Evolutionary conservation across 2,329 filamentous ascomycete species (phyloP).

Genomic region (Myriosclerotinia curreyana): DNA sequence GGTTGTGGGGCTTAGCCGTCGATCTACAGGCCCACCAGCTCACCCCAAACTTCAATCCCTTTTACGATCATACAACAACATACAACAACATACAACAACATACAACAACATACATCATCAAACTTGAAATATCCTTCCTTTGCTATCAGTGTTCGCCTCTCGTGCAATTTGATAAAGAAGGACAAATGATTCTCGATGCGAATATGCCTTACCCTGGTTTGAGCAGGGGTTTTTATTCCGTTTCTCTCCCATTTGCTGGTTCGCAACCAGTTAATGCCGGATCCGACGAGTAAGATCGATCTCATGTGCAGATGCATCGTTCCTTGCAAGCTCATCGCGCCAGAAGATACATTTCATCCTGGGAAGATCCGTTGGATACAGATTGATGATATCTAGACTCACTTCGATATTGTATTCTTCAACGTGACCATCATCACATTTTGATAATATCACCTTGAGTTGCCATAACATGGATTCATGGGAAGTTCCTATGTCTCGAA

Average conservation of each 20-base stretch:
- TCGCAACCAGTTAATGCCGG: background rate
- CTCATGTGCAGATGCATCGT: too few relatives aligned
- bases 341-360: background rate
- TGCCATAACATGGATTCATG: background rate
- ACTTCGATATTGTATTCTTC: background rate
- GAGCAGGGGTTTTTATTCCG: background rate
- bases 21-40: background rate
- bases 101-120: too few relatives aligned
- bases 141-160: background rate
- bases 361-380: background rate
- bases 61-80: too few relatives aligned
- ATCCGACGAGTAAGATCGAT: background rate
- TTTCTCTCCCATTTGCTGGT: background rate
- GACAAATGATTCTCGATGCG: background rate
- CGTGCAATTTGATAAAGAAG: background rate
- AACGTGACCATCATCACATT: background rate
- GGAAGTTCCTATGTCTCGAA: background rate
- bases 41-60: too few relatives aligned
- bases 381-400: background rate
- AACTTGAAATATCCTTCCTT: background rate
- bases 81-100: too few relatives aligned
- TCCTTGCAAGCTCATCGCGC: background rate
- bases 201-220: background rate
- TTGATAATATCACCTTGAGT: background rate
- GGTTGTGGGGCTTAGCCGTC: background rate